These are phyloP conservation scores for Pythium volutum DNA, from an alignment of 352 stramenopile genomes.

Conservation along the genomic window DNA sequence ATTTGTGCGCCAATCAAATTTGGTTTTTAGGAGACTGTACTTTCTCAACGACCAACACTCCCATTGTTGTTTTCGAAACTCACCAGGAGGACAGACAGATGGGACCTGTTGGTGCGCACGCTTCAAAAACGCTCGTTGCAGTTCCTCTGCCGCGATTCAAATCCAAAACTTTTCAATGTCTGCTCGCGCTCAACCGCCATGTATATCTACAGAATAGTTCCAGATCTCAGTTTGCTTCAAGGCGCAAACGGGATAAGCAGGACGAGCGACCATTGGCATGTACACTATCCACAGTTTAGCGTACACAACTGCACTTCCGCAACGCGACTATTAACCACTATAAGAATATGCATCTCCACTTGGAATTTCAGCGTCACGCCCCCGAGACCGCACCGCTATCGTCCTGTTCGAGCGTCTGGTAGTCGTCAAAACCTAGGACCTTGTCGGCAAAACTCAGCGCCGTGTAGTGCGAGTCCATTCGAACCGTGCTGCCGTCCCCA, in stretches of 20 bases:
- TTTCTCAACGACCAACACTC: slow-evolving; percentile 14
- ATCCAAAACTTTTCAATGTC: no score
- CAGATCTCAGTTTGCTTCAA: no score
- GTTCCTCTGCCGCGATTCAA: slow-evolving; percentile 3
- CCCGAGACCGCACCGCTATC: not conserved
- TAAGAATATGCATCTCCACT: no score
- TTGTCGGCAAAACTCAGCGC: slow-evolving; percentile 77
- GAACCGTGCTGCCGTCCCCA: slow-evolving; percentile 16
- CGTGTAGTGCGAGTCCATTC: slow-evolving; percentile 52
- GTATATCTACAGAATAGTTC: slow-evolving; percentile 21
- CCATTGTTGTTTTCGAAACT: not conserved
- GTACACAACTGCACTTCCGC: no score
- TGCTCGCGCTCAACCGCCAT: not conserved
- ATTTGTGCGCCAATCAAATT: not conserved
- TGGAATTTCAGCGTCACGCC: not conserved
- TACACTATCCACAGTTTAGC: no score
- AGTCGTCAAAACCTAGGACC: slow-evolving; percentile 89
- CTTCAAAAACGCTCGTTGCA: not conserved
- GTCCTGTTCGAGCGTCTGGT: slow-evolving; percentile 35
- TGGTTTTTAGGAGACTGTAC: not conserved
- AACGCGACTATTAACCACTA: no score
- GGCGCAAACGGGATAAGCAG: no score
- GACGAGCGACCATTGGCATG: no score
- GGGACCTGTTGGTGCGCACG: not conserved
- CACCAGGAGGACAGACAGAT: not conserved